Evolutionary conservation across 164 flowering plant species (phyloP).

Genomic region (Magnolia changhungtana): DNA sequence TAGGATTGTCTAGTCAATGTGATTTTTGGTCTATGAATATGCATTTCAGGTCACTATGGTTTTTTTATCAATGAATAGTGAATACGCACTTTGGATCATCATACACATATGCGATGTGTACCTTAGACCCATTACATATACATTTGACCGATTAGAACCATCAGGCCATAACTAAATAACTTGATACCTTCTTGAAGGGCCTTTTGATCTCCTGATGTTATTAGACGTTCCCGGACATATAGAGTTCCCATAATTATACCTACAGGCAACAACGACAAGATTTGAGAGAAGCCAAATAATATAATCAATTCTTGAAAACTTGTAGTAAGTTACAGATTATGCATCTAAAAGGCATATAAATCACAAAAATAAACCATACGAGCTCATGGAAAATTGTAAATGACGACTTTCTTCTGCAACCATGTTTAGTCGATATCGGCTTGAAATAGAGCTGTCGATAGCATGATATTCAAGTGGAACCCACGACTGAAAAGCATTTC

Average conservation of each 20-base stretch:
- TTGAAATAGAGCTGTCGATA: constrained; percentile 38
- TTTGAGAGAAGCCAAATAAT: background rate
- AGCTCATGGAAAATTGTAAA: constrained; percentile 58
- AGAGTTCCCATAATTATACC: constrained; percentile 58
- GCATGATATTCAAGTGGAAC: constrained; percentile 62
- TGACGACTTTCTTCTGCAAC: constrained; percentile 36
- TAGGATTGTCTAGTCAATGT: too few relatives aligned
- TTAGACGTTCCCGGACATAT: constrained; percentile 53
- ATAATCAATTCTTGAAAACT: too few relatives aligned
- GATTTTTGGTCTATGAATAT: too few relatives aligned
- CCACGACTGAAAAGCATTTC: constrained; percentile 43
- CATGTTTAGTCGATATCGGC: constrained; percentile 47
- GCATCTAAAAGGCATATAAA: background rate
- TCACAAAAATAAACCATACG: constrained; percentile 36
- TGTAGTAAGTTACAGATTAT: too few relatives aligned
- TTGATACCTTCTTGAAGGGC: constrained; percentile 52
- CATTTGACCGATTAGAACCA: background rate
- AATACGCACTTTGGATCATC: too few relatives aligned
- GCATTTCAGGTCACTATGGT: too few relatives aligned
- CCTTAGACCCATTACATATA: too few relatives aligned
- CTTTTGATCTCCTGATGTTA: constrained; percentile 21
- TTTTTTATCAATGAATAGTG: too few relatives aligned
- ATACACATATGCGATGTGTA: too few relatives aligned
- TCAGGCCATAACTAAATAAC: background rate
- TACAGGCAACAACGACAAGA: constrained; percentile 20